phyloP scores from a whole-genome alignment of 768 basidiomycete genomes.

The Russula dissimulans region DNA sequence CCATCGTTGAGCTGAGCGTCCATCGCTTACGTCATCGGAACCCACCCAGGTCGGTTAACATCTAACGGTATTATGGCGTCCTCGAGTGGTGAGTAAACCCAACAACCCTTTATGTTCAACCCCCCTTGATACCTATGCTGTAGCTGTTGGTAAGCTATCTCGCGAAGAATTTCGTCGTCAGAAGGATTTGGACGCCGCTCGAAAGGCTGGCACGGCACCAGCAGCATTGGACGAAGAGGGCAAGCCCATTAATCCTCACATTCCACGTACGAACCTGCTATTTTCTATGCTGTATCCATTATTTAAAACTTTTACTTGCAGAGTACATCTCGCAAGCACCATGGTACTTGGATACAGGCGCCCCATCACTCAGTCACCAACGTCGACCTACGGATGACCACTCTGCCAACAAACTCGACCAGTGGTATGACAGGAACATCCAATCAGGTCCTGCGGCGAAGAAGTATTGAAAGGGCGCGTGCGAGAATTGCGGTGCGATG shows the following conservation, averaged over 20 bases:
- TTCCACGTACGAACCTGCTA: conserved; percentile 64
- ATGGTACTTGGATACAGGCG: conserved; percentile 96
- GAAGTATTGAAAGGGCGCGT: conserved; percentile 96
- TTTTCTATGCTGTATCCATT: not conserved
- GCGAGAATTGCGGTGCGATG: conserved; percentile 98
- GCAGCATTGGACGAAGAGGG: conserved; percentile 95
- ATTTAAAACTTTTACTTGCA: conserved; percentile 28
- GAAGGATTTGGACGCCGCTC: conserved; percentile 95
- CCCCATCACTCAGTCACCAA: conserved; percentile 90
- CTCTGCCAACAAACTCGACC: conserved; percentile 59
- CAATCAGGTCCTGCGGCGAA: conserved; percentile 87
- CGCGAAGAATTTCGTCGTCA: conserved; percentile 91
- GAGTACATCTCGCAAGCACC: conserved; percentile 98
- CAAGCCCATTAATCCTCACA: conserved; percentile 94
- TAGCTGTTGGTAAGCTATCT: conserved; percentile 71
- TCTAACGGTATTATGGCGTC: conserved; percentile 18
- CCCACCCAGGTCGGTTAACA: not conserved
- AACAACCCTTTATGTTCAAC: not conserved
- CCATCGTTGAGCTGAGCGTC: too few species aligned
- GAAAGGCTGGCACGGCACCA: conserved; percentile 96
- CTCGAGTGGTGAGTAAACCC: conserved; percentile 19
- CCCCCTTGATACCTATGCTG: not conserved
- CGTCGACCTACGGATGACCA: conserved; percentile 57
- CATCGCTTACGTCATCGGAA: too few species aligned
- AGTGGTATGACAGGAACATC: conserved; percentile 85